phyloP scores from a whole-genome alignment of 768 basidiomycete genomes.

The Auricularia auricula-judae region DNA sequence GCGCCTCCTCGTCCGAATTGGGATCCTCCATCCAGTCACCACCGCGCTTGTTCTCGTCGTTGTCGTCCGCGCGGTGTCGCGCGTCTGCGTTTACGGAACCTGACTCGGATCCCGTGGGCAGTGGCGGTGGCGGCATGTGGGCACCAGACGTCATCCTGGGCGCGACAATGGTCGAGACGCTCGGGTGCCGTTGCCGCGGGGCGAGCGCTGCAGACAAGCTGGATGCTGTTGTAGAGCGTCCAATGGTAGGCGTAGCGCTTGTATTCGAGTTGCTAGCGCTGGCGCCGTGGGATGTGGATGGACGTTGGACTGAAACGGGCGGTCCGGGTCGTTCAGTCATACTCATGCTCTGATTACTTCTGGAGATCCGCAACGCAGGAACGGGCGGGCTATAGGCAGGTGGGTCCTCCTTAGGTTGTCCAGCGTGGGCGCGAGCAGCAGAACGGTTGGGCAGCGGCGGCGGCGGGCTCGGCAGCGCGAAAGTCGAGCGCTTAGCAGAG shows the following conservation, averaged over 20 bases:
- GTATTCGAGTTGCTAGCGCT: background rate
- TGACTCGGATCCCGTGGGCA: background rate
- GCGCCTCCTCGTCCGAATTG: conserved; percentile 73
- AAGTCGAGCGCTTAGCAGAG: background rate
- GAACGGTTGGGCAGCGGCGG: background rate
- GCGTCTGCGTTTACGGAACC: background rate
- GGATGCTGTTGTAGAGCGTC: background rate
- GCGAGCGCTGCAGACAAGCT: background rate
- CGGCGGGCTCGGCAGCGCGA: background rate
- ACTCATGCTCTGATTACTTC: background rate
- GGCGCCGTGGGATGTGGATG: background rate
- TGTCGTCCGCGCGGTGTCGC: conserved; percentile 15
- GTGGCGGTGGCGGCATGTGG: background rate
- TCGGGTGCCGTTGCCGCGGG: background rate
- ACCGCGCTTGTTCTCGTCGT: conserved; percentile 25
- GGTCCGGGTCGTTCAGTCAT: background rate
- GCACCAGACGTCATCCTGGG: background rate
- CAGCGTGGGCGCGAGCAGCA: background rate
- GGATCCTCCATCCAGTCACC: conserved; percentile 57
- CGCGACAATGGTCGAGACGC: background rate
- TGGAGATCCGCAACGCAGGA: background rate
- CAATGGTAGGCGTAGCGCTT: background rate
- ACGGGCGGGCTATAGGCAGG: background rate
- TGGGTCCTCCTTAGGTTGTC: background rate
- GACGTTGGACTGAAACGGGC: background rate